Evolutionary conservation across 192 early-diverging fungal species (phyloP), one percentile per base, ranked within the genome.

Genomic region (Backusella luteola): DNA sequence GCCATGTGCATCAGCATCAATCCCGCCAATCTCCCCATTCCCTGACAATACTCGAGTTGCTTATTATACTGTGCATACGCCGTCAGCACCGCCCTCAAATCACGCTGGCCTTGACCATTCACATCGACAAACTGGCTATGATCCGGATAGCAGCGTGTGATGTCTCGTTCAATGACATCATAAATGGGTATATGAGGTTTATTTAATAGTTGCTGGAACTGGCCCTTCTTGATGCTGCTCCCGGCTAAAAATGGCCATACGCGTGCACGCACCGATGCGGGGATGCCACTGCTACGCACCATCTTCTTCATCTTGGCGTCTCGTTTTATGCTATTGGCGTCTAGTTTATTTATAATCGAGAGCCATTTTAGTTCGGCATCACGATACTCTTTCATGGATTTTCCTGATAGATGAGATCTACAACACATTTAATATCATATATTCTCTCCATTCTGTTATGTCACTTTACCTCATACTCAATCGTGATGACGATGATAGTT

Each of bases 11-110:
- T 97, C 67, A 98, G 80, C 82, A 97, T 91, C 86, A 96, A 88
- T 0, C 96, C 96, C 6, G 91, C 97, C 46, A 98, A 73, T 59
- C 95, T 89, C 0, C 95, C 95, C 96, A 98, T 97, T 7, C 97
- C 97, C 79, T 98, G 97, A 78, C 96, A 97, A 81, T 99, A 99
- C 32, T 96, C 97, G 5, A 98, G 83, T 29, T 83, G 78, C 1
- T 87, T 87, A 78, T 98, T 95, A 82, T 96, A 94, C 21, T 94
- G 89, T 2, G 96, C 93, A 73, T 96, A 99, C 1, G 94, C 94
- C 44, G 90, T 88, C 46, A 99, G 84, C 11, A 98, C 85, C 2
- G 87, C 86, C 19, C 90, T 86, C 23, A 99, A 81, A 79, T 95
- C 92, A 39, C 82, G 83, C 80, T 96, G 95, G 3, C 96, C 92